phyloP scores from a whole-genome alignment of 2,329 filamentous ascomycete genomes.

The Hymenoscyphus fructigenus region DNA sequence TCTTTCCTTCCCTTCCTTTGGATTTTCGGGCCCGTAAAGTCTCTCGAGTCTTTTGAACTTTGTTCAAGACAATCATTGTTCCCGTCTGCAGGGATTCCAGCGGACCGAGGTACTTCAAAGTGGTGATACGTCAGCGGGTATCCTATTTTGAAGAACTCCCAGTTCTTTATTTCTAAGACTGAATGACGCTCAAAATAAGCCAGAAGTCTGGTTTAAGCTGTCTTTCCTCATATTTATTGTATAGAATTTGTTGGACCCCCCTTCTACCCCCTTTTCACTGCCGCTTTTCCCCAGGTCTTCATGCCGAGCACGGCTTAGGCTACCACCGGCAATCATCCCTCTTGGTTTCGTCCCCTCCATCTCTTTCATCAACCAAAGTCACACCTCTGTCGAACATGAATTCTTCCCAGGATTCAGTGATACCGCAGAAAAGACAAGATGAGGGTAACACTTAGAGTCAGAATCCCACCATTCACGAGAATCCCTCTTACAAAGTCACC shows the following conservation, averaged over 20 bases:
- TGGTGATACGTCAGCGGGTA: neutral
- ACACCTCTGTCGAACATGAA: constrained; percentile 6
- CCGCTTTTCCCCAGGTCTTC: no score
- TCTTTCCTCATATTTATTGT: no score
- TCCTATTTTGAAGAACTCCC: no score
- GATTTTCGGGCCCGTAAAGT: neutral
- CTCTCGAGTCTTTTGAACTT: neutral
- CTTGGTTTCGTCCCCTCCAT: neutral
- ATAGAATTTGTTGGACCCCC: no score
- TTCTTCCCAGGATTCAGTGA: neutral
- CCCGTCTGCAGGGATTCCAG: no score
- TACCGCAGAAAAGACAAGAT: constrained; percentile 15
- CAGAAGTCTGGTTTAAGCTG: no score
- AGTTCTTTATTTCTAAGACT: no score
- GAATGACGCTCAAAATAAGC: no score
- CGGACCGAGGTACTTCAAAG: no score
- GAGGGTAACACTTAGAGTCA: constrained; percentile 20
- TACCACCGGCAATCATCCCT: no score
- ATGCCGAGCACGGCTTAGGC: no score
- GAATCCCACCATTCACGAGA: neutral
- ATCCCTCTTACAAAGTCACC: constrained; percentile 8
- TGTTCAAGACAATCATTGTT: neutral
- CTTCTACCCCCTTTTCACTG: no score
- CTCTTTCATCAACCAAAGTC: neutral
- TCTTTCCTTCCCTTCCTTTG: neutral